These are phyloP conservation scores for Ceratobasidium sp. DNA, from an alignment of 1,284 basidiomycete species.

Conservation along the genomic window DNA sequence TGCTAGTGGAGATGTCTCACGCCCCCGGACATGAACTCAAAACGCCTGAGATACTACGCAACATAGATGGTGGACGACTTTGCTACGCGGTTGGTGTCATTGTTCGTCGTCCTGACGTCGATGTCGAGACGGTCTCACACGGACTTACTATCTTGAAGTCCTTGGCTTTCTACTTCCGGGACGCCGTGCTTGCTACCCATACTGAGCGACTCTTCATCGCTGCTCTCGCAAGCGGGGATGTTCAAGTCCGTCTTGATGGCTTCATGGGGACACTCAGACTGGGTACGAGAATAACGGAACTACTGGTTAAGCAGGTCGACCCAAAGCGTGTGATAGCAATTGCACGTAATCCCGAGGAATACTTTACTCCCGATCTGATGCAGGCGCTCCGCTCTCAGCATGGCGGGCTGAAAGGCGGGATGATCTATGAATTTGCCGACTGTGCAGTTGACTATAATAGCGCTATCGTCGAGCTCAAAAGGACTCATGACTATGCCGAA, in stretches of 20 bases:
- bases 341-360: slow-evolving; percentile 7
- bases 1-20: not conserved
- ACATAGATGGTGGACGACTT: slow-evolving; percentile 2
- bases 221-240: slow-evolving; percentile 22
- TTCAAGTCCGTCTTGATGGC: slow-evolving; percentile 10
- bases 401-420: slow-evolving; percentile 31
- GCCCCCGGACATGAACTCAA: not conserved
- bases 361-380: slow-evolving; percentile 33
- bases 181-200: slow-evolving; percentile 11
- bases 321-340: slow-evolving; percentile 13
- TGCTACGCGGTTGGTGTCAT: slow-evolving; percentile 7
- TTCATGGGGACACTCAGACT: slow-evolving; percentile 3
- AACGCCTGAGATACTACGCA: not conserved
- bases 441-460: not conserved
- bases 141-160: not conserved
- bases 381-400: slow-evolving; percentile 23
- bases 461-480: not conserved
- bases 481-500: not conserved
- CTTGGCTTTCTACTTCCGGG: slow-evolving; percentile 17
- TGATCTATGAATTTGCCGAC: slow-evolving; percentile 25
- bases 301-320: slow-evolving; percentile 1
- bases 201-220: slow-evolving; percentile 10
- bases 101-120: slow-evolving; percentile 29
- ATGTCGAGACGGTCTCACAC: slow-evolving; percentile 17
- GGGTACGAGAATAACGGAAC: not conserved